Percentiles rank a stretch among this genome's conserved stretches.
These are phyloP conservation scores for Fomitopsis schrenkii DNA, from an alignment of 1,284 basidiomycete species.

Conservation along the genomic window DNA sequence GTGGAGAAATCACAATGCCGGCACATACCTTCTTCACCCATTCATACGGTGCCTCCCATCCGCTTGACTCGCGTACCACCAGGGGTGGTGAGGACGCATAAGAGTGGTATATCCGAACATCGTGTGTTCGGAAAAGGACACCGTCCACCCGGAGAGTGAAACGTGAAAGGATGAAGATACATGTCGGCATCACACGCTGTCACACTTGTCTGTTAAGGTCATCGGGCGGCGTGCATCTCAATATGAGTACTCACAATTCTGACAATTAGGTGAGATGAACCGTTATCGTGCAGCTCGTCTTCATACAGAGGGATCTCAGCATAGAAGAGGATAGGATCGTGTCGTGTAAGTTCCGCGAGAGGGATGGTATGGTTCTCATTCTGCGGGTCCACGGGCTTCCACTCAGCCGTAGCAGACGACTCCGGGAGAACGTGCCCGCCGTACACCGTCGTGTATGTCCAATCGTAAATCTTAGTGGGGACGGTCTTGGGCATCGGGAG, in stretches of 20 bases:
- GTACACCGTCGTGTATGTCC: constrained; percentile 96
- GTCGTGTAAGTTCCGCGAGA: constrained; percentile 78
- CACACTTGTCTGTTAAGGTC: neutral
- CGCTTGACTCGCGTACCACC: constrained; percentile 79
- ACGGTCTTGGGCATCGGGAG: constrained; percentile 71
- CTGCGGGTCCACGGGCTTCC: constrained; percentile 50
- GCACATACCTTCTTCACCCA: constrained; percentile 71
- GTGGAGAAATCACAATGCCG: neutral
- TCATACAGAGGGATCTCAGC: constrained; percentile 91
- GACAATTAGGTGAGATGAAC: constrained; percentile 76
- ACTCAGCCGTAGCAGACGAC: constrained; percentile 28
- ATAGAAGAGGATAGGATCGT: constrained; percentile 93
- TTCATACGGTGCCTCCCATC: constrained; percentile 89
- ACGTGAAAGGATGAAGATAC: constrained; percentile 86
- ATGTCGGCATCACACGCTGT: constrained; percentile 97
- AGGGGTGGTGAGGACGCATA: constrained; percentile 59
- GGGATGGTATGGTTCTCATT: constrained; percentile 66
- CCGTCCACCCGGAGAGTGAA: constrained; percentile 96
- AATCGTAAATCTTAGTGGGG: constrained; percentile 88
- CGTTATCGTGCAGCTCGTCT: constrained; percentile 94
- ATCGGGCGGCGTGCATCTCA: neutral
- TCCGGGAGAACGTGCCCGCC: constrained; percentile 50
- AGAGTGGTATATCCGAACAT: constrained; percentile 89
- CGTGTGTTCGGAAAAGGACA: constrained; percentile 89
- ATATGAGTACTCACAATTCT: constrained; percentile 68